A percentile compares a stretch with the other conserved stretches of the same genome.
Evolutionary conservation across 176 grass and related monocot genomes (phyloP).

Genomic region (Phyllostachys edulis): DNA sequence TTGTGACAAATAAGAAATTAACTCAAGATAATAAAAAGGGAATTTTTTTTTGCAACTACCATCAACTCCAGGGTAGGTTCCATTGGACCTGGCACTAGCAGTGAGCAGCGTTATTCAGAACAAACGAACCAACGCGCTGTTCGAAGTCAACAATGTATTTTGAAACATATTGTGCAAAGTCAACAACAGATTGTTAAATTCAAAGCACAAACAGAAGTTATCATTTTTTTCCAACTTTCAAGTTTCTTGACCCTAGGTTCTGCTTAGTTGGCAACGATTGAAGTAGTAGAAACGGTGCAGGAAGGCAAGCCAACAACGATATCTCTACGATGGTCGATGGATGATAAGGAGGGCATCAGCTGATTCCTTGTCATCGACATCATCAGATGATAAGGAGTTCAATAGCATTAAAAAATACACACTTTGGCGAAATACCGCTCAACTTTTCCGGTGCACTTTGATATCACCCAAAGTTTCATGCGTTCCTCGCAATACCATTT

Average conservation of each 20-base stretch:
- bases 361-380: too few relatives aligned
- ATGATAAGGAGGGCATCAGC: too few relatives aligned
- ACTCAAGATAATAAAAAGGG: too few relatives aligned
- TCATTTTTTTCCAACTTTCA: too few relatives aligned
- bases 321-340: background rate
- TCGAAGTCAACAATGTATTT: background rate
- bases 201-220: background rate
- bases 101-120: slow-evolving; percentile 17
- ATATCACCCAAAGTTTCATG: too few relatives aligned
- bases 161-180: background rate
- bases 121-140: slow-evolving; percentile 17
- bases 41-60: background rate
- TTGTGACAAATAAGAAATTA: too few relatives aligned
- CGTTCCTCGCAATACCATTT: too few relatives aligned
- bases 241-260: background rate
- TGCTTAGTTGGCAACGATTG: slow-evolving; percentile 5
- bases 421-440: too few relatives aligned
- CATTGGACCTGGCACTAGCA: background rate
- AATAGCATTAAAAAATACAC: too few relatives aligned
- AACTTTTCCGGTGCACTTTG: too few relatives aligned
- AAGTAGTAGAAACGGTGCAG: background rate
- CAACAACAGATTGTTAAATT: background rate
- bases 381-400: too few relatives aligned
- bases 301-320: background rate
- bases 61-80: slow-evolving; percentile 11